These are phyloP conservation scores for Fusarium siculi DNA, from an alignment of 2,329 filamentous ascomycete species.

Conservation along the genomic window DNA sequence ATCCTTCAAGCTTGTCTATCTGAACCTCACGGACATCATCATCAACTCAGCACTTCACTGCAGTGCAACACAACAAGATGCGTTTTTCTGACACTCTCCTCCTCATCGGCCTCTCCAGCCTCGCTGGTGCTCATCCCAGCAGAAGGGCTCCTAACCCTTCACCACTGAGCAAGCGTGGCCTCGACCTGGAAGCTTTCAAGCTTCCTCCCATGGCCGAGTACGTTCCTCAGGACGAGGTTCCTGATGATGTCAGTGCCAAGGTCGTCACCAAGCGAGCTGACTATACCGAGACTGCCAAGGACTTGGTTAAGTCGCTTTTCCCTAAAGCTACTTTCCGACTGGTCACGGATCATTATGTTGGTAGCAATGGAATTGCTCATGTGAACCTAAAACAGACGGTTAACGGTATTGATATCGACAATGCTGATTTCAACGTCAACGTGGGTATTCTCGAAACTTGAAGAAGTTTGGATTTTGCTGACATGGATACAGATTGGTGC, in stretches of 20 bases:
- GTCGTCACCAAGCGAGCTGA: constrained; percentile 42
- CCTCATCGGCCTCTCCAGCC: constrained; percentile 49
- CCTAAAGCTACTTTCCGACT: constrained; percentile 60
- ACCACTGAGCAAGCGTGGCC: constrained; percentile 43
- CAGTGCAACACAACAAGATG: constrained; percentile 34
- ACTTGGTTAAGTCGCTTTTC: constrained; percentile 53
- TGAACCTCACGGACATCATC: not conserved
- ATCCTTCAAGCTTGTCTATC: fast-evolving
- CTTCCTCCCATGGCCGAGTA: constrained; percentile 48
- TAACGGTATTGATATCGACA: constrained; percentile 69
- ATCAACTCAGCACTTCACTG: not conserved
- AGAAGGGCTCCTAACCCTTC: constrained; percentile 39
- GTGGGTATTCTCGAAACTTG: constrained; percentile 50
- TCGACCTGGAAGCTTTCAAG: constrained; percentile 49
- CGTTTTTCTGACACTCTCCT: constrained; percentile 45
- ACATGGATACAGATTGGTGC: constrained; percentile 52
- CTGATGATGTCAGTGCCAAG: constrained; percentile 37
- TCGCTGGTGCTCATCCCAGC: constrained; percentile 49
- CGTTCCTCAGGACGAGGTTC: constrained; percentile 31
- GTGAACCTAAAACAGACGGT: constrained; percentile 69
- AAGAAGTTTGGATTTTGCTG: not conserved
- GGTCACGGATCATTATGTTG: constrained; percentile 63
- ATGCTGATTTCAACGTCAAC: constrained; percentile 70
- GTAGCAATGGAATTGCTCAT: constrained; percentile 65
- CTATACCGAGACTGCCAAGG: constrained; percentile 57